phyloP scores from a whole-genome alignment of 2,329 filamentous ascomycete genomes.

The Ramularia collo-cygni region DNA sequence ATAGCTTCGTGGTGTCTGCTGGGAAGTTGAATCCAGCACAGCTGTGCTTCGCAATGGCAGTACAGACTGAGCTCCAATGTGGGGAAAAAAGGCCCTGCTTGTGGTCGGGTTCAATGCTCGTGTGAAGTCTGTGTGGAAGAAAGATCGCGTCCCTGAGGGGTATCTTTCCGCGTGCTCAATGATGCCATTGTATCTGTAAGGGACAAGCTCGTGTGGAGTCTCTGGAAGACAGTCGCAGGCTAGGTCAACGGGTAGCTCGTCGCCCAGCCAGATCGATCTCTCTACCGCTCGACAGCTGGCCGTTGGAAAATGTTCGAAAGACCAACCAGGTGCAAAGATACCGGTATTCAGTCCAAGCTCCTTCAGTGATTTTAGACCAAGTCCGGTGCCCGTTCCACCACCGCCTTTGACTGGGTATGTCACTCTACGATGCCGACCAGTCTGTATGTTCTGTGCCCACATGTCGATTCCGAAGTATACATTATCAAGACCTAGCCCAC shows the following conservation, averaged over 20 bases:
- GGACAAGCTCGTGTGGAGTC: conserved; percentile 7
- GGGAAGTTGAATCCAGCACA: neutral
- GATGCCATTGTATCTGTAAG: conserved; percentile 24
- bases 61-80: neutral
- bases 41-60: neutral
- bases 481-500: conserved; percentile 21
- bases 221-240: conserved; percentile 22
- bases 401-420: conserved; percentile 35
- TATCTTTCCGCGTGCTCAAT: conserved; percentile 24
- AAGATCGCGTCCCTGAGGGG: conserved; percentile 30
- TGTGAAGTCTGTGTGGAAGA: conserved; percentile 35
- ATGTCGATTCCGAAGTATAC: conserved; percentile 41
- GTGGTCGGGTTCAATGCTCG: conserved; percentile 15
- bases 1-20: neutral
- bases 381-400: conserved; percentile 37
- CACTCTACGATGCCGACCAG: conserved; percentile 24
- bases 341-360: conserved; percentile 33
- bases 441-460: conserved; percentile 38
- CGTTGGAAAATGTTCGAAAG: conserved; percentile 38
- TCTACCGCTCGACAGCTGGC: conserved; percentile 25
- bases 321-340: conserved; percentile 42
- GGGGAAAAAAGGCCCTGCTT: neutral
- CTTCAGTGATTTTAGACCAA: conserved; percentile 34
- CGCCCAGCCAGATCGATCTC: conserved; percentile 32
- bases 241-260: conserved; percentile 20